These are phyloP conservation scores for Podospora australis DNA, from an alignment of 495 filamentous ascomycete genomes.

Conservation along the genomic window DNA sequence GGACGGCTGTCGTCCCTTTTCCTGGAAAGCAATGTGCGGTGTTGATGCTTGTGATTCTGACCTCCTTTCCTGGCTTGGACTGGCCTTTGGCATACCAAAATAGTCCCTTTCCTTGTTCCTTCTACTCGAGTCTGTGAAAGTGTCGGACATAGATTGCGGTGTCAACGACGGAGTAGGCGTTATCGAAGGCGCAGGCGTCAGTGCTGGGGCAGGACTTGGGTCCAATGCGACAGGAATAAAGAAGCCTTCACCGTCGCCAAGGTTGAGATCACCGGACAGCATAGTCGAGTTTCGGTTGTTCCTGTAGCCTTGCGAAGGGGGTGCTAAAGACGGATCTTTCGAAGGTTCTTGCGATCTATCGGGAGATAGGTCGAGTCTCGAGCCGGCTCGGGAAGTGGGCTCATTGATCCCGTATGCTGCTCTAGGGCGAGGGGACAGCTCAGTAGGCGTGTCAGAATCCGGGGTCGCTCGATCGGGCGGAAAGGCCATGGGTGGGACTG, in stretches of 20 bases:
- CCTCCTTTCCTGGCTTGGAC: slow-evolving; percentile 24
- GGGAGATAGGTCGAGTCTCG: slow-evolving; percentile 42
- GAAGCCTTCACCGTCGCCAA: slow-evolving; percentile 61
- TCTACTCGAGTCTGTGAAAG: slow-evolving; percentile 31
- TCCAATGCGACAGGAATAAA: slow-evolving; percentile 91
- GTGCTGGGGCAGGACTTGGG: slow-evolving; percentile 61
- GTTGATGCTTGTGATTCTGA: slow-evolving; percentile 48
- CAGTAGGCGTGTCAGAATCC: slow-evolving; percentile 69
- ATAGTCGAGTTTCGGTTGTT: slow-evolving; percentile 67
- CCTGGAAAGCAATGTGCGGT: slow-evolving; percentile 88
- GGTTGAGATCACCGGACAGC: slow-evolving; percentile 55
- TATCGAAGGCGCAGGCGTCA: too few relatives aligned
- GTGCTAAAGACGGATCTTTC: slow-evolving; percentile 53
- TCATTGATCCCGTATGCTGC: slow-evolving; percentile 42
- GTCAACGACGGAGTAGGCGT: slow-evolving; percentile 59
- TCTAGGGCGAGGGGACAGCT: slow-evolving; percentile 61
- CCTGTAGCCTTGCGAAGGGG: slow-evolving; percentile 71
- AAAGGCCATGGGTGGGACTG: slow-evolving; percentile 53
- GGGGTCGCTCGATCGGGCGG: slow-evolving; percentile 62
- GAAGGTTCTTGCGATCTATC: slow-evolving; percentile 35
- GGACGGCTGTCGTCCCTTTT: slow-evolving; percentile 64
- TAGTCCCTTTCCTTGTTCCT: slow-evolving; percentile 49
- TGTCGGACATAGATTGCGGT: slow-evolving; percentile 51
- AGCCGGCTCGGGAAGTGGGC: slow-evolving; percentile 43
- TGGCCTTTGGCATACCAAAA: slow-evolving; percentile 34